These are phyloP conservation scores for Lathyrus sativus DNA, from an alignment of 306 rosid genomes.

Conservation along the genomic window DNA sequence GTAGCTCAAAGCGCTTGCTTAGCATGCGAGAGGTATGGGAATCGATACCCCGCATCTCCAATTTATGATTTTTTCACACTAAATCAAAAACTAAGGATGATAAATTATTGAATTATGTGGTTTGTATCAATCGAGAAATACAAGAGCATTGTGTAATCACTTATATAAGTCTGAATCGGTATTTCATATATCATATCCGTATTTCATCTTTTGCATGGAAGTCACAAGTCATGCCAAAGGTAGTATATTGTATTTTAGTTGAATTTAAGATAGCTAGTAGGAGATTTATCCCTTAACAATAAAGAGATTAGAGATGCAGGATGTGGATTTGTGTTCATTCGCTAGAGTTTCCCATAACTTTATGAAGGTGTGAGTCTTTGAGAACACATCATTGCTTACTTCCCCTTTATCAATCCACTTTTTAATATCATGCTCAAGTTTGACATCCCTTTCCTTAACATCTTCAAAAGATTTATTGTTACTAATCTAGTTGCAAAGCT, in stretches of 20 bases:
- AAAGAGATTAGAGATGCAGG: conserved; percentile 35
- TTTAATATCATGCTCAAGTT: conserved; percentile 38
- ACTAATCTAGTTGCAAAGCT: conserved; percentile 43
- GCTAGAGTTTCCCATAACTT: conserved; percentile 58
- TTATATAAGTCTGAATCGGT: too few relatives aligned
- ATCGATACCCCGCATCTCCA: too few relatives aligned
- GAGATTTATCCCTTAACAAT: neutral
- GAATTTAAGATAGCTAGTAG: too few relatives aligned
- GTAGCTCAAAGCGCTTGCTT: conserved; percentile 98
- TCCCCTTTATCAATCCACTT: conserved; percentile 38
- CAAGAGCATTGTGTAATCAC: too few relatives aligned
- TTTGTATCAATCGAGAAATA: too few relatives aligned
- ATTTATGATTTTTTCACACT: too few relatives aligned
- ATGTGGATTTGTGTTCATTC: conserved; percentile 29
- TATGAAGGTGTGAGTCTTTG: conserved; percentile 47
- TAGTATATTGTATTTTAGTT: too few relatives aligned
- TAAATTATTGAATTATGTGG: too few relatives aligned
- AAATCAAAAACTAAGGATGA: too few relatives aligned
- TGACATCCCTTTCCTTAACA: neutral
- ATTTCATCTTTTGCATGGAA: too few relatives aligned
- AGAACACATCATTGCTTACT: conserved; percentile 48
- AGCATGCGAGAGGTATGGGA: conserved; percentile 46
- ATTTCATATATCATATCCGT: too few relatives aligned
- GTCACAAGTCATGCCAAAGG: too few relatives aligned
- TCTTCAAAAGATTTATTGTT: conserved; percentile 26